Evolutionary conservation across 768 basidiomycete species (phyloP), one percentile per base, ranked within the genome.

Genomic region (Suillus fuscotomentosus): DNA sequence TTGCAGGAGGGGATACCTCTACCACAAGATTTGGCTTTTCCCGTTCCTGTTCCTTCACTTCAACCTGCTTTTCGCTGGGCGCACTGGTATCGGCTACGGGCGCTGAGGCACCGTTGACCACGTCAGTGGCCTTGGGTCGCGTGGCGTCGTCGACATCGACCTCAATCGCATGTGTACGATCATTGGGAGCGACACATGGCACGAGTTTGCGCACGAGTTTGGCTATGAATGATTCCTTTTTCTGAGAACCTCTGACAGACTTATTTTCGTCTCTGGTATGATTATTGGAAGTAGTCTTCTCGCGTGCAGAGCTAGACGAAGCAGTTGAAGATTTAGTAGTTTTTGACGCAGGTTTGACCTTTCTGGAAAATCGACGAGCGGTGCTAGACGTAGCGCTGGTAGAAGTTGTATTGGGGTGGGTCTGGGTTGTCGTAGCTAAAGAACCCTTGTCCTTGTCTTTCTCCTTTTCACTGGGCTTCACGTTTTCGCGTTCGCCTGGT

Each of bases 201-300:
- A 91, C 81, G 61, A 91, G 81, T 65, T 83, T 81, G 66, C 80
- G 84, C 60, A 91, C 72, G 63, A 91, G 77, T 72, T 81, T 86
- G 60, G 84, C 82, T 64, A 89, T 75, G 69, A 90, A 82, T 27
- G 88, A 86, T 60, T 81, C 78, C 77, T 83, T 83, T 67, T 76
- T 68, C 63, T 67, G 77, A 72, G 71, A 77, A 75, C 75, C 71
- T 70, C 60, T 64, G 67, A 68, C 71, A 70, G 75, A 75, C 71
- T 73, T 76, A 70, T 73, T 76, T 67, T 50, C 75, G 64, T 75
- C 74, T 67, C 67, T 69, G 63, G 75, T 73, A 70, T 75, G 73
- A 67, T 68, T 71, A 69, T 75, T 71, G 69, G 76, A 73, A 72
- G 76, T 69, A 66, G 70, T 63, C 63, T 76, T 77, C 54, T 69